A percentile compares a stretch with the other conserved stretches of the same genome.
Evolutionary conservation across 108 stramenopile species (phyloP).

Genomic region (Mediolabrus comicus): DNA sequence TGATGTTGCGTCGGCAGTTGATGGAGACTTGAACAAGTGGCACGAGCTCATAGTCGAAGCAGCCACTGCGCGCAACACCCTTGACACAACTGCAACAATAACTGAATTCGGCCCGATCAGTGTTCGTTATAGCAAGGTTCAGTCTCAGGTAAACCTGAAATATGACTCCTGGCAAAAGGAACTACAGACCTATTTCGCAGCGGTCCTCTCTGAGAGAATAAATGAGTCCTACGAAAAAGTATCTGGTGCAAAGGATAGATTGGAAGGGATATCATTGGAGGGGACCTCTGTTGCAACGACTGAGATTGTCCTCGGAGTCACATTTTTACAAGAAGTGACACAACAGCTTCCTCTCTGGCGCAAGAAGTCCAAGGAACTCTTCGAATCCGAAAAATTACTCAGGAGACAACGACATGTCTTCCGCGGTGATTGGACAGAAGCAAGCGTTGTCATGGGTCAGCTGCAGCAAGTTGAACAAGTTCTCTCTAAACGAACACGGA

Average conservation of each 20-base stretch:
- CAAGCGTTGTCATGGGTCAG: slow-evolving; percentile 77
- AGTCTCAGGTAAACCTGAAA: slow-evolving; percentile 92
- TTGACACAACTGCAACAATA: slow-evolving; percentile 81
- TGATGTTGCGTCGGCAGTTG: slow-evolving; percentile 78
- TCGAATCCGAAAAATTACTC: slow-evolving; percentile 81
- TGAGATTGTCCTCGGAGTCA: slow-evolving; percentile 92
- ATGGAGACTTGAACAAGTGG: slow-evolving; percentile 88
- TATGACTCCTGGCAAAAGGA: slow-evolving; percentile 99
- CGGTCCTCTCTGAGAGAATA: slow-evolving; percentile 69
- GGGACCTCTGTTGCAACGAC: slow-evolving; percentile 75
- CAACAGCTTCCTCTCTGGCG: slow-evolving; percentile 56
- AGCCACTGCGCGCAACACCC: slow-evolving; percentile 75
- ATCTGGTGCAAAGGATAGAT: slow-evolving; percentile 61
- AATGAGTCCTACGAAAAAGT: slow-evolving; percentile 66
- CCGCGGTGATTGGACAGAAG: slow-evolving; percentile 90
- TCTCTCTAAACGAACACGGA: slow-evolving; percentile 69
- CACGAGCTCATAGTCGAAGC: slow-evolving; percentile 82
- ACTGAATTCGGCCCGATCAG: slow-evolving; percentile 86
- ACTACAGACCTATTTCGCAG: slow-evolving; percentile 87
- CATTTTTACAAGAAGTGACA: slow-evolving; percentile 89
- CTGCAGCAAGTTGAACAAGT: slow-evolving; percentile 89
- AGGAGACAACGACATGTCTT: slow-evolving; percentile 89
- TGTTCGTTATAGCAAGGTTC: slow-evolving; percentile 91
- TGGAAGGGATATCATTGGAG: slow-evolving; percentile 86
- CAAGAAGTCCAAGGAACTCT: slow-evolving; percentile 65